Base-by-base conservation (phyloP, 495 filamentous ascomycete species). In the Hypoxylon fuscum region DNA sequence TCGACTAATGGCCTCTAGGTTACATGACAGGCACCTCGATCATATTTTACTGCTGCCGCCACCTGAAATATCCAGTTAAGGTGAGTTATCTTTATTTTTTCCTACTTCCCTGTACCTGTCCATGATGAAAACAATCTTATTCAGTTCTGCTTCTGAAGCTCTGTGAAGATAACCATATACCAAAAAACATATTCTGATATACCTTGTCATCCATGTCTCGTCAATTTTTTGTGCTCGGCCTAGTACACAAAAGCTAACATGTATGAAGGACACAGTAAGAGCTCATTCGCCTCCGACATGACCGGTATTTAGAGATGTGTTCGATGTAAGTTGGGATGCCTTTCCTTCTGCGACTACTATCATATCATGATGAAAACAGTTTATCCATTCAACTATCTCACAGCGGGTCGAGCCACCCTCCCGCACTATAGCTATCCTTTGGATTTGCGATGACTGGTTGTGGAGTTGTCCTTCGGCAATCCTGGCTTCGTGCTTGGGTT, bases 351-450 rank as follows among this genome's bases (percentile, higher is more conserved):
- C 55, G 23, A n/a, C n/a, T n/a, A n/a, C n/a, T 49, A 51, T 55
- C 51, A 45, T 72, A 74, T 80, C 75, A 90, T 90, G 94, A 98
- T 97, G 93, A 96, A 86, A 90, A 85, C 81, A 93, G 93, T 92
- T 88, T 90, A 98, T 98, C 94, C 94, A 98, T 98, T 98, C 94
- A 89, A 96, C 85, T 91, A 97, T 75, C 73, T 82, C 77, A 83
- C 85, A 78, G 63, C 79, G 74, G 65, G 78, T 90, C 88, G 83
- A 91, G 83, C 80, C 84, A 87, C 85, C 83, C 87, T 91, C 83
- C 85, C 88, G 70, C 81, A 96, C 91, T 88, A 79, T 84, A 94
- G 88, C 59, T 70, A 72, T 66, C 69, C 73, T 77, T 68, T 60
- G 72, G 68, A 71, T 75, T 27, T 67, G 80, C 81, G 81, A 96